Base-by-base conservation (phyloP, 164 flowering plant species). In the Brasenia schreberi region DNA sequence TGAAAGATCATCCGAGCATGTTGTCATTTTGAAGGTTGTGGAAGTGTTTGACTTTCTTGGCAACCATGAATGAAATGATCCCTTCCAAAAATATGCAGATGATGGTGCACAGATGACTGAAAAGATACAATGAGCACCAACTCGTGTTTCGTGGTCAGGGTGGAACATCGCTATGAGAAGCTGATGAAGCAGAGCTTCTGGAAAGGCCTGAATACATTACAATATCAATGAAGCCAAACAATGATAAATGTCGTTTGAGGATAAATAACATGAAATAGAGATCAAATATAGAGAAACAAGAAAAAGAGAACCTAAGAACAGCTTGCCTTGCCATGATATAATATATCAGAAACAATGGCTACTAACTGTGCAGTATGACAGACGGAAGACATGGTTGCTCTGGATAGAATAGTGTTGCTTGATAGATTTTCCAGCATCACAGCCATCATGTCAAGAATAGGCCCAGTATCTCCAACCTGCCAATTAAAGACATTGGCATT, bases 391-490 rank as follows among this genome's bases (percentile, higher is more conserved):
- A 89, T 68, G 42, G 95, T 85, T 19, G 89, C 66, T 75, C 91
- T 80, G 42, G 96, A 86, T 60, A 79, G 70, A 65, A 78, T 43
- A 61, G 77, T 70, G 59, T 67, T 76, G 62, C 71, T 67, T 17
- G 95, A 73, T 65, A 89, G 73, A 75, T 79, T 88, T 74, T 92
- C 98, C 33, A 92, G 73, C 77, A 84, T 79, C 66, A 81, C 84
- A 72, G 91, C 88, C 81, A 92, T 79, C 83, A 78, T 77, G 81
- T 92, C 96, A 71, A 92, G 89, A 76, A 92, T 85, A 4, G 91
- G 92, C 19, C 98, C 96, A 27, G 77, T 81, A 77, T 92, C 98
- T 14, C 93, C 96, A 68, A 84, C 93, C 98, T 92, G 85, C 49
- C 56, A 71, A 66, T 67, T 12, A 63, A 61, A 52, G 59, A 64